Base-by-base conservation (phyloP, 805 yeast genomes). In the Zygotorulaspora florentina region DNA sequence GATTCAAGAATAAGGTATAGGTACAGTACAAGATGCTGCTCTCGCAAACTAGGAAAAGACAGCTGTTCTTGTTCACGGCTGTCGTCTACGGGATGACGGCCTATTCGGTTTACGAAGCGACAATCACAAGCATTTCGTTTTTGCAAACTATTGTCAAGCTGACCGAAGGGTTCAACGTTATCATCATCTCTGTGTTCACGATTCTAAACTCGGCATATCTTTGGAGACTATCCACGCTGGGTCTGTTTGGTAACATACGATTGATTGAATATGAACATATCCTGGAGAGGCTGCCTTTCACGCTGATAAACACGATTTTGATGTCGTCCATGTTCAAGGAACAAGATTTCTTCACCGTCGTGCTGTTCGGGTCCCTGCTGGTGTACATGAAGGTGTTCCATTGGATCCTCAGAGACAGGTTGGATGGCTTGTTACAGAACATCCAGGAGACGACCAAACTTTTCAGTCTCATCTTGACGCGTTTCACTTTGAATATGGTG, bases 181-280 rank as follows among this genome's bases (percentile, higher is more conserved):
- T 77, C 1, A 58, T 74, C 0, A 42, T 75, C 18, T 64, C 69
- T 2, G 73, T 77, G 47, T 72, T 82, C 64, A 52, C 74, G 13
- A 61, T 80, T 8, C 59, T 71, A 1, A 58, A 66, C 38, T 54
- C 66, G 4, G 48, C 65, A 1, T 51, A 67, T 2, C 11, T 74
- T 12, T 83, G 80, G 28, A 77, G 78, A 51, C 35, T 73, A 8
- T 51, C 81, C 0, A 84, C 81, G 39, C 51, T 64, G 23, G 1
- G 81, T 0, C 55, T 87, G 30, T 88, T 89, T 68, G 96, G 96
- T 0, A 81, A 80, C 46, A 67, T 91, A 42, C 71, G 96, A 46
- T 66, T 80, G 12, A 73, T 85, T 28, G 99, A 91, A 61, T 65
- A 75, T 43, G 95, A 90, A 54, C 90, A 85, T 58, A 73, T 79